These are phyloP conservation scores for Ogataea pilisensis DNA, from an alignment of 805 yeast species.

Conservation along the genomic window DNA sequence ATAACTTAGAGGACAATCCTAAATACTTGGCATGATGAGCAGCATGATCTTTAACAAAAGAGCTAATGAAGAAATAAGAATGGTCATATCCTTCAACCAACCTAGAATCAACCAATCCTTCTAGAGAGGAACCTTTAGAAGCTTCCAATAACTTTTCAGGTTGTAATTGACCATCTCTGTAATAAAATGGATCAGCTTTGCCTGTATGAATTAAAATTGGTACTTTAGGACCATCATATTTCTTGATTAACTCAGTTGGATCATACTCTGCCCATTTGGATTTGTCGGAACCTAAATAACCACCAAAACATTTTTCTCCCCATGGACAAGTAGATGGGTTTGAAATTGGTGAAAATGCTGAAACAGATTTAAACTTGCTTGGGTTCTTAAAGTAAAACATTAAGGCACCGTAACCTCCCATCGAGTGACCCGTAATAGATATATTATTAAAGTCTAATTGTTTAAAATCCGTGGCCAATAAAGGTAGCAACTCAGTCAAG, in stretches of 20 bases:
- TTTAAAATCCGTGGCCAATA: constrained; percentile 38
- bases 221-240: constrained; percentile 47
- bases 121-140: constrained; percentile 52
- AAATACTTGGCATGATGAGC: constrained; percentile 70
- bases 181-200: constrained; percentile 67
- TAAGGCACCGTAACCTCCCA: constrained; percentile 97
- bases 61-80: constrained; percentile 78
- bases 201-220: constrained; percentile 84
- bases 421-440: constrained; percentile 92
- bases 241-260: constrained; percentile 70
- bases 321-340: constrained; percentile 77
- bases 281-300: constrained; percentile 65
- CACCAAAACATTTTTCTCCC: constrained; percentile 83
- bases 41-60: constrained; percentile 80
- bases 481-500: constrained; percentile 62
- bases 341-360: constrained; percentile 87
- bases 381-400: constrained; percentile 63
- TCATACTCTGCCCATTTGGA: constrained; percentile 73
- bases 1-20: constrained; percentile 26
- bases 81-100: constrained; percentile 86
- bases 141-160: constrained; percentile 70
- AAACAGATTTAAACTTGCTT: constrained; percentile 68
- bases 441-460: constrained; percentile 60
- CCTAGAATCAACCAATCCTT: constrained; percentile 54
- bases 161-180: constrained; percentile 49